phyloP scores from a whole-genome alignment of 192 early-diverging fungal genomes.

The Coemansia sp. region DNA sequence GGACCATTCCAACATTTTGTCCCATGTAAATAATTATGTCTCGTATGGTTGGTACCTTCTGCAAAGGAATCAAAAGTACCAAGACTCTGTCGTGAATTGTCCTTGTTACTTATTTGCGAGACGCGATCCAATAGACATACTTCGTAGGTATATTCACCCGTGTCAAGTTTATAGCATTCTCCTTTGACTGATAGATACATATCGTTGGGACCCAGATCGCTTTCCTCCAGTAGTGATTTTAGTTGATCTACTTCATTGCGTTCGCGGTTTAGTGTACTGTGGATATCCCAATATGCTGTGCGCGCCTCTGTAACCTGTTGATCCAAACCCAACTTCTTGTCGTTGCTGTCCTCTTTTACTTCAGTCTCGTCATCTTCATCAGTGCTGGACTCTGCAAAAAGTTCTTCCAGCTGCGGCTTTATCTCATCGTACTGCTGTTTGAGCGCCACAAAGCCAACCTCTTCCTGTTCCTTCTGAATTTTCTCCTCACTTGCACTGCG shows the following conservation, averaged over 20 bases:
- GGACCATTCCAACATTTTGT: conserved; percentile 96
- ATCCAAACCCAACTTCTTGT: background rate
- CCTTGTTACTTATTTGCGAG: conserved; percentile 69
- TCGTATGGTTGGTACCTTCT: conserved; percentile 16
- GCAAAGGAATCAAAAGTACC: conserved; percentile 61
- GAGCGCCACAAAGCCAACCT: conserved; percentile 12
- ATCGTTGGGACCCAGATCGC: conserved; percentile 71
- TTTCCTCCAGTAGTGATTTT: conserved; percentile 51
- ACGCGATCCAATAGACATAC: conserved; percentile 81
- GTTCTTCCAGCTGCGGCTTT: conserved; percentile 11
- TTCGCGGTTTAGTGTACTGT: conserved; percentile 21
- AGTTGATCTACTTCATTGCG: conserved; percentile 49
- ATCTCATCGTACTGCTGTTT: conserved; percentile 25
- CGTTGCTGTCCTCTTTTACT: background rate
- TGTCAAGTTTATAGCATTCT: conserved; percentile 69
- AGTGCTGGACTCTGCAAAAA: background rate
- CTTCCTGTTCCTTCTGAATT: background rate
- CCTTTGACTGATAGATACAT: conserved; percentile 68
- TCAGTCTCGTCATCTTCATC: background rate
- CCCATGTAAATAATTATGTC: conserved; percentile 72
- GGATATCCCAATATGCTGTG: conserved; percentile 15
- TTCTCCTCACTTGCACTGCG: background rate
- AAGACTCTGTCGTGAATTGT: conserved; percentile 56
- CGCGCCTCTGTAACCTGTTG: conserved; percentile 20
- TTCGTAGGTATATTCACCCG: conserved; percentile 64